Evolutionary conservation across 768 basidiomycete genomes (phyloP).

Genomic region (Coprinellus micaceus): DNA sequence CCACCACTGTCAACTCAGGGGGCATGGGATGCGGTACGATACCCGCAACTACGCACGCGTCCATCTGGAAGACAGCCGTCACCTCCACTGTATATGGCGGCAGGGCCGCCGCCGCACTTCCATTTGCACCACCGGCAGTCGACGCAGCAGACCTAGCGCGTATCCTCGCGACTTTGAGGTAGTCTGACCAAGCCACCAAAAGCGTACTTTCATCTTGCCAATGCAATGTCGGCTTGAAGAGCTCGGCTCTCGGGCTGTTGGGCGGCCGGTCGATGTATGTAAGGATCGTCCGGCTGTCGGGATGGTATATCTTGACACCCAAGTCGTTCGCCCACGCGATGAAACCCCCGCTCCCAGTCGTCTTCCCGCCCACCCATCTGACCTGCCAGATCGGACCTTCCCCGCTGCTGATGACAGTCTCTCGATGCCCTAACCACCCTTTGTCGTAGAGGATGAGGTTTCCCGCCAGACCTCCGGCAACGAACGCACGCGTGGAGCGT

Average conservation of each 20-base stretch:
- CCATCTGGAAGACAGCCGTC: constrained; percentile 86
- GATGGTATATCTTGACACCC: constrained; percentile 96
- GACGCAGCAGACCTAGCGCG: constrained; percentile 40
- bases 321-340: constrained; percentile 97
- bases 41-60: constrained; percentile 87
- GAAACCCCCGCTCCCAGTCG: constrained; percentile 49
- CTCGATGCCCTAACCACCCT: constrained; percentile 94
- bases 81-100: constrained; percentile 78
- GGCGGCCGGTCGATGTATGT: constrained; percentile 80
- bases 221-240: constrained; percentile 87
- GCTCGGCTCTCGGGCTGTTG: constrained; percentile 85
- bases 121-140: constrained; percentile 34
- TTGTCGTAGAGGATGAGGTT: constrained; percentile 86
- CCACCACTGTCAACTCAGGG: constrained; percentile 15
- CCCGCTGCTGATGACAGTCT: constrained; percentile 71
- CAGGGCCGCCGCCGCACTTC: constrained; percentile 41
- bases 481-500: constrained; percentile 70
- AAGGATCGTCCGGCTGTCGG: constrained; percentile 68
- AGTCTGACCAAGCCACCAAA: constrained; percentile 90
- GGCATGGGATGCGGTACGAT: constrained; percentile 72
- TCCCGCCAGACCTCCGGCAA: constrained; percentile 91
- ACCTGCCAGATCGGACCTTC: constrained; percentile 96
- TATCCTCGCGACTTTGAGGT: constrained; percentile 85
- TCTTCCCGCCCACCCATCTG: constrained; percentile 50
- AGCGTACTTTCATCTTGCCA: constrained; percentile 94